Conservation (phyloP, 768 basidiomycete species). For the Gelatoporia subvermispora region DNA sequence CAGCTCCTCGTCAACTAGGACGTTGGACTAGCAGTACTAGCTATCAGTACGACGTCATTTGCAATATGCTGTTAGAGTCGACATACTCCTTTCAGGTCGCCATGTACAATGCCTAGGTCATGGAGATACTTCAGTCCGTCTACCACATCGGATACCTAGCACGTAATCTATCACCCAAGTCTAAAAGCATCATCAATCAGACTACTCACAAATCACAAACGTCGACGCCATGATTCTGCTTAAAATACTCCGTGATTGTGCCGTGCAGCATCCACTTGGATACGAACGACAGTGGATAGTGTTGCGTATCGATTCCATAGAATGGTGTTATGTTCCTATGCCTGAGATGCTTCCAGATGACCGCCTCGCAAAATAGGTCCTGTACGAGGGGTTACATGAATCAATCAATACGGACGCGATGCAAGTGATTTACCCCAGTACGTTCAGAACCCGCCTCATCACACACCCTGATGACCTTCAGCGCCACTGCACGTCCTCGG, state of each 20-base stretch:
- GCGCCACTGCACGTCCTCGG: too few relatives aligned
- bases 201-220: constrained; percentile 3
- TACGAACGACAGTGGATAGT: constrained; percentile 2
- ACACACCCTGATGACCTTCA: too few relatives aligned
- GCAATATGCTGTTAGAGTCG: too few relatives aligned
- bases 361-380: constrained; percentile 3
- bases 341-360: constrained; percentile 2
- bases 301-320: not conserved
- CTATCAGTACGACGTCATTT: too few relatives aligned
- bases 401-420: too few relatives aligned
- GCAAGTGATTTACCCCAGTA: too few relatives aligned
- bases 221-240: not conserved
- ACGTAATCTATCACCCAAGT: not conserved
- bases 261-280: constrained; percentile 10
- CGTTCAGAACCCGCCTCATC: too few relatives aligned
- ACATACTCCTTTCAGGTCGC: constrained; percentile 6
- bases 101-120: constrained; percentile 1
- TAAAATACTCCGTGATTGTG: constrained; percentile 2
- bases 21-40: too few relatives aligned
- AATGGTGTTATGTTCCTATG: constrained; percentile 5
- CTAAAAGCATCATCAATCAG: too few relatives aligned
- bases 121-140: constrained; percentile 3
- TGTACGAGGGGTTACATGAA: not conserved
- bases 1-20: too few relatives aligned
- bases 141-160: not conserved